Base-by-base conservation (phyloP, 495 filamentous ascomycete genomes). In the Hypoxylon perforatum region DNA sequence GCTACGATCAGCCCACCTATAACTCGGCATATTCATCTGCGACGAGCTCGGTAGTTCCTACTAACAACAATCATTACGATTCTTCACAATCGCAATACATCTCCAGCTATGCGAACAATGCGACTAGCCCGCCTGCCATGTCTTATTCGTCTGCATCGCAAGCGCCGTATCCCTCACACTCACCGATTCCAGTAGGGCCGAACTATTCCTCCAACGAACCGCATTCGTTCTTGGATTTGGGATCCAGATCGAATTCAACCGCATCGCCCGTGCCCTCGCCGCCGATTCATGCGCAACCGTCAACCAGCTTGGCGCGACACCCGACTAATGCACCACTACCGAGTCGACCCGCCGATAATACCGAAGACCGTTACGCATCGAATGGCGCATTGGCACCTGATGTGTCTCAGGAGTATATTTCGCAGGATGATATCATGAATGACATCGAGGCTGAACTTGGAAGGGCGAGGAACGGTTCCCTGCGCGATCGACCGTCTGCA, bases 251-350 rank as follows among this genome's bases (percentile, higher is more conserved):
- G 0, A 79, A 77, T 51, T 84, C 80, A 9, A 76, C 77, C 11
- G 53, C 76, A 4, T 81, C 81, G 6, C 75, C 78, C 2, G 17
- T 74, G 36, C 77, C 78, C 8, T 82, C 80, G 1, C 78, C 81
- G 25, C 75, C 77, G 7, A 48, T 52, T 5, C 73, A 70, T 25
- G 53, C 74, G n/a, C 72, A 73, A 38, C 51, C 66, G 19, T 58
- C 70, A 5, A 48, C 76, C 22, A 74, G 78, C 19, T 60, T 85
- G 11, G 72, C 76, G 53, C 75, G 84, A 57, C 84, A 86, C 56
- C 84, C 84, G 3, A 86, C 84, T 0, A 82, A 85, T 61, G 77
- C 81, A 28, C 84, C 84, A 36, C 76, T 86, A 18, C 84, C 84
- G 21, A 84, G 70, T 55, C 80, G 83, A 6, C 84, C 84, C 3